These are phyloP conservation scores for Rhodotorula sp. DNA, from an alignment of 1,284 basidiomycete genomes.

Conservation along the genomic window DNA sequence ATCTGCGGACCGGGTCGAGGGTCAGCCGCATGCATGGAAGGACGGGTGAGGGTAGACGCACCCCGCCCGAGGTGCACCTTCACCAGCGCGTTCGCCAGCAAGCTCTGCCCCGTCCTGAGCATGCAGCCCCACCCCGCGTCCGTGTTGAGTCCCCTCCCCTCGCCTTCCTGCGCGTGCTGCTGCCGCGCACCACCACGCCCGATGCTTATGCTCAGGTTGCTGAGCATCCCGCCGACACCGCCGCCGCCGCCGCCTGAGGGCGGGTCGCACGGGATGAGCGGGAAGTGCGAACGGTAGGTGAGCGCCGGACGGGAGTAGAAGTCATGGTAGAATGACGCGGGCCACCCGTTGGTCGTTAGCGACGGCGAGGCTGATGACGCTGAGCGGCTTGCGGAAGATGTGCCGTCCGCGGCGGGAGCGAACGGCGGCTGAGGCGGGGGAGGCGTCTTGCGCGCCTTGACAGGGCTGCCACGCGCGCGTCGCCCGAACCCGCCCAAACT, in stretches of 20 bases:
- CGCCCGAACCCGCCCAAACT: not conserved
- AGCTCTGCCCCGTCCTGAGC: slow-evolving; percentile 88
- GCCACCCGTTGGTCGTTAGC: slow-evolving; percentile 58
- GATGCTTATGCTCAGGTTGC: slow-evolving; percentile 51
- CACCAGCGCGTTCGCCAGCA: slow-evolving; percentile 85
- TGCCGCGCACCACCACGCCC: slow-evolving; percentile 50
- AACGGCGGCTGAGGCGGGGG: not conserved
- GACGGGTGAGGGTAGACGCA: slow-evolving; percentile 49
- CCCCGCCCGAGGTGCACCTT: slow-evolving; percentile 82
- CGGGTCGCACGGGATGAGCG: slow-evolving; percentile 72
- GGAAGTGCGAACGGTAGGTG: slow-evolving; percentile 87
- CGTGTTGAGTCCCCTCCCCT: slow-evolving; percentile 76
- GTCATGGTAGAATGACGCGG: slow-evolving; percentile 81
- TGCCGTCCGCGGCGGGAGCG: not conserved
- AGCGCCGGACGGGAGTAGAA: slow-evolving; percentile 86
- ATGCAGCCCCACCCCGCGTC: slow-evolving; percentile 99
- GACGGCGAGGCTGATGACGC: not conserved
- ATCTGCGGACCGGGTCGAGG: slow-evolving; percentile 57
- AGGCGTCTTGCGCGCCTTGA: slow-evolving; percentile 5
- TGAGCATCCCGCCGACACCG: slow-evolving; percentile 39
- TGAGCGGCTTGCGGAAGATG: not conserved
- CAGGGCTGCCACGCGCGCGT: slow-evolving; percentile 12
- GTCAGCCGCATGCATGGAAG: not conserved
- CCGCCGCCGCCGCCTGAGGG: slow-evolving; percentile 46
- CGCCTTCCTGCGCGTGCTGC: slow-evolving; percentile 51